Conservation (phyloP, 2,329 filamentous ascomycete species). For the Ramularia endophylla region DNA sequence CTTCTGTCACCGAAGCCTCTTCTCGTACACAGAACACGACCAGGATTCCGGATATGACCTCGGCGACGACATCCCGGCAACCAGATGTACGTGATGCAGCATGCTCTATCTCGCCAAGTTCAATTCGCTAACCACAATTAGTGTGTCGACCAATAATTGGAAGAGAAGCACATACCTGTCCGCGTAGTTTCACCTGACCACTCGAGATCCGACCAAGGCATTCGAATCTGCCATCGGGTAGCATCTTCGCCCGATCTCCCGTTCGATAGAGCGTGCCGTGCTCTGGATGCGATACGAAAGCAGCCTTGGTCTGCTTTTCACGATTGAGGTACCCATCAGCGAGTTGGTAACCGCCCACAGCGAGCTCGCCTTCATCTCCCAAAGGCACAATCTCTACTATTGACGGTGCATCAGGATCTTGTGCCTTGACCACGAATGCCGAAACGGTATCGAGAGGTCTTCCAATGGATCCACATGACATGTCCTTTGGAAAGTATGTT, state of each 20-base stretch:
- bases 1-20: slow-evolving; percentile 31
- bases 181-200: slow-evolving; percentile 81
- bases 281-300: slow-evolving; percentile 60
- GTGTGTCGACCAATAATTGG: slow-evolving; percentile 49
- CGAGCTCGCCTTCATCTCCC: slow-evolving; percentile 71
- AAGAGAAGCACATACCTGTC: slow-evolving; percentile 74
- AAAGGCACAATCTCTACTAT: slow-evolving; percentile 49
- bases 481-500: slow-evolving; percentile 51
- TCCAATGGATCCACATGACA: slow-evolving; percentile 65
- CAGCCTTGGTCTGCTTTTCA: slow-evolving; percentile 63
- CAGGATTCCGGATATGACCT: slow-evolving; percentile 62
- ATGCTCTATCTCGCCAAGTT: slow-evolving; percentile 57
- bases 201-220: slow-evolving; percentile 73
- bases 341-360: slow-evolving; percentile 72
- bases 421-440: slow-evolving; percentile 59
- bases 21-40: slow-evolving; percentile 66
- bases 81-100: slow-evolving; percentile 55
- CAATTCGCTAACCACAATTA: slow-evolving; percentile 49
- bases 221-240: slow-evolving; percentile 64
- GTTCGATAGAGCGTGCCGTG: slow-evolving; percentile 75
- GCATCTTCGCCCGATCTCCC: slow-evolving; percentile 72
- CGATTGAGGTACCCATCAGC: slow-evolving; percentile 78
- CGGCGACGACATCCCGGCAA: slow-evolving; percentile 61
- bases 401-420: slow-evolving; percentile 2
- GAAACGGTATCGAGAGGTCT: slow-evolving; percentile 75